Evolutionary conservation across 2,329 filamentous ascomycete species (phyloP).

Genomic region (Stemphylium beticola): DNA sequence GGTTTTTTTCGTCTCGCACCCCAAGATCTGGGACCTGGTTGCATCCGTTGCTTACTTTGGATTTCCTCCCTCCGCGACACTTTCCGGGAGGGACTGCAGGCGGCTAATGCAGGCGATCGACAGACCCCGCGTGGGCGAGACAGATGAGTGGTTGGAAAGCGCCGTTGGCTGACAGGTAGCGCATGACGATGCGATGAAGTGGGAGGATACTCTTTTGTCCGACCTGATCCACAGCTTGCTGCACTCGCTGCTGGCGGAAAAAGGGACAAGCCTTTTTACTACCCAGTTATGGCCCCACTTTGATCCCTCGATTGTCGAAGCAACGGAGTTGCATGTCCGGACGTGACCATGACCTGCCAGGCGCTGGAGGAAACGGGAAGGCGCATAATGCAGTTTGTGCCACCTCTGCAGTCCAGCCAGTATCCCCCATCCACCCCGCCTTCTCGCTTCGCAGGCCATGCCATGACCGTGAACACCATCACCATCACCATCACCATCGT

Average conservation of each 20-base stretch:
- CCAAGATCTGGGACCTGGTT: slow-evolving; percentile 28
- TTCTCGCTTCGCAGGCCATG: not conserved
- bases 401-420: slow-evolving; percentile 5
- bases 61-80: slow-evolving; percentile 23
- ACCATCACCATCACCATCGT: not conserved
- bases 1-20: slow-evolving; percentile 30
- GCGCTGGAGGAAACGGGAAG: slow-evolving; percentile 9
- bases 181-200: slow-evolving; percentile 19
- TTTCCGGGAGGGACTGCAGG: slow-evolving; percentile 32
- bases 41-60: slow-evolving; percentile 12
- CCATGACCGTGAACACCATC: not conserved
- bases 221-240: slow-evolving; percentile 17
- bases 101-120: slow-evolving; percentile 39
- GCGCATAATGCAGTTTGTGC: slow-evolving; percentile 7
- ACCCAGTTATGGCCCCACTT: slow-evolving; percentile 7
- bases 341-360: not conserved
- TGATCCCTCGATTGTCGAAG: slow-evolving; percentile 14
- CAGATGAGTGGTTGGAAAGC: slow-evolving; percentile 13
- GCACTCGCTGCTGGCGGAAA: slow-evolving; percentile 5
- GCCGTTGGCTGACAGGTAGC: slow-evolving; percentile 30
- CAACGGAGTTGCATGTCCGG: slow-evolving; percentile 3
- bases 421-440: slow-evolving; percentile 2
- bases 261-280: slow-evolving; percentile 15
- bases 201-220: slow-evolving; percentile 11
- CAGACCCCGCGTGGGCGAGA: slow-evolving; percentile 25